Percentiles rank a stretch among this genome's conserved stretches.
These are phyloP conservation scores for Pseudotulostoma volvatum DNA, from an alignment of 495 filamentous ascomycete genomes.

Conservation along the genomic window DNA sequence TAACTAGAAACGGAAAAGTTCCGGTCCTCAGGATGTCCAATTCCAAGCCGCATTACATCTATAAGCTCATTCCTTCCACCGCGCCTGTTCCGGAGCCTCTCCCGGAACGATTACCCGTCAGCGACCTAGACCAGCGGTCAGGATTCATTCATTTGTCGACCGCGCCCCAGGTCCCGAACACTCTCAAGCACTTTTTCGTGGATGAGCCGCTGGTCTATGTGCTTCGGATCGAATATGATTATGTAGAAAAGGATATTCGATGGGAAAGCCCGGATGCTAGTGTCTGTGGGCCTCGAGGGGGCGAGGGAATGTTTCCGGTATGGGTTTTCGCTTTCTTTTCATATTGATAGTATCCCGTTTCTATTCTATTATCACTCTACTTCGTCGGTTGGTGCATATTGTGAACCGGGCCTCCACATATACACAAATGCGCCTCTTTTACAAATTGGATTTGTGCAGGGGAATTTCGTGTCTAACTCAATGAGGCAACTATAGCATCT, in stretches of 20 bases:
- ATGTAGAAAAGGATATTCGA: conserved; percentile 21
- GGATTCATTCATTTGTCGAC: conserved; percentile 30
- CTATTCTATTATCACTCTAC: no score
- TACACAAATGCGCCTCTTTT: no score
- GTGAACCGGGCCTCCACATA: no score
- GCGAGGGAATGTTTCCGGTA: conserved; percentile 31
- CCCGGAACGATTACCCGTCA: conserved; percentile 26
- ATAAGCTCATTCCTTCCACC: conserved; percentile 29
- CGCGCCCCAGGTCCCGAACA: conserved; percentile 25
- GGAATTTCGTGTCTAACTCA: no score
- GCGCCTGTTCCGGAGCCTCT: conserved; percentile 25
- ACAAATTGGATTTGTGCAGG: no score
- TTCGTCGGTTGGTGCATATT: no score
- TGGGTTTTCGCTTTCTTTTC: no score
- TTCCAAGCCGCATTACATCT: conserved; percentile 22
- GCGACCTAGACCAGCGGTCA: conserved; percentile 23
- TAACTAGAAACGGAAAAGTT: not conserved
- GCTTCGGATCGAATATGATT: conserved; percentile 58
- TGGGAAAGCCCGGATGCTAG: conserved; percentile 29
- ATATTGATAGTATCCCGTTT: no score
- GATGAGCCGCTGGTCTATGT: conserved; percentile 59
- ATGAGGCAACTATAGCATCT: conserved; percentile 18
- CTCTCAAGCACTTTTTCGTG: conserved; percentile 50
- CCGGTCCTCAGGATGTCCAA: conserved; percentile 12
- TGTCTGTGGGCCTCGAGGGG: conserved; percentile 23